Evolutionary conservation across 306 rosid genomes (phyloP), one percentile per base, ranked within the genome.

Genomic region (Quillaja saponaria): DNA sequence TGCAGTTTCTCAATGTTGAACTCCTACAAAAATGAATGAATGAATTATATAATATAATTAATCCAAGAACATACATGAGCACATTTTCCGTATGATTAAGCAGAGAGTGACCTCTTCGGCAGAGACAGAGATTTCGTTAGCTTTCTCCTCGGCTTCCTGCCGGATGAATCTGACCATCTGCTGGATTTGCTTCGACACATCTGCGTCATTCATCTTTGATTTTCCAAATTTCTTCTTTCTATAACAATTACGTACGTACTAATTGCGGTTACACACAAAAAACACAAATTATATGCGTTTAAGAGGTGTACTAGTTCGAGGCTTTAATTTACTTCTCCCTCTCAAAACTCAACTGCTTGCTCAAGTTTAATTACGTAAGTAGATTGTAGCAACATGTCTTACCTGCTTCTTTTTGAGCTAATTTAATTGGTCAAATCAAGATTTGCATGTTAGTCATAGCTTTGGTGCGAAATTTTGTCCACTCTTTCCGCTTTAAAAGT

Each of bases 151-250:
- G 4, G 94, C 94, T 57, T 86, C 94, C 67, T 86, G 94, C 35
- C 87, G 82, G 66, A 86, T 86, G 87, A 83, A 86, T 55, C 80
- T 78, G 55, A 83, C 85, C 94, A 86, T 86, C 87, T 86, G 94
- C 52, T 80, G 89, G 62, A 86, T 86, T 68, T 86, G 94, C 80
- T 66, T 78, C 0, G 94, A 83, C 15, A 83, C 85, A 63, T 86
- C 94, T 49, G 77, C 80, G 15, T 81, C 87, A 68, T 86, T 84
- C 94, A 86, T 86, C 49, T 62, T 80, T 68, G 18, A 63, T 67
- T 61, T 19, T 8, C 35, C 34, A 14, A 7, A 12, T 2, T 55
- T 55, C 20, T 34, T 10, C 40, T 53, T 1, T 35, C 5, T 5
- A 16, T 48, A 18, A 10, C 12, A 19, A 16, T 17, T 48, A n/a